phyloP scores from a whole-genome alignment of 2,329 filamentous ascomycete species.

The Colletotrichum siamense region DNA sequence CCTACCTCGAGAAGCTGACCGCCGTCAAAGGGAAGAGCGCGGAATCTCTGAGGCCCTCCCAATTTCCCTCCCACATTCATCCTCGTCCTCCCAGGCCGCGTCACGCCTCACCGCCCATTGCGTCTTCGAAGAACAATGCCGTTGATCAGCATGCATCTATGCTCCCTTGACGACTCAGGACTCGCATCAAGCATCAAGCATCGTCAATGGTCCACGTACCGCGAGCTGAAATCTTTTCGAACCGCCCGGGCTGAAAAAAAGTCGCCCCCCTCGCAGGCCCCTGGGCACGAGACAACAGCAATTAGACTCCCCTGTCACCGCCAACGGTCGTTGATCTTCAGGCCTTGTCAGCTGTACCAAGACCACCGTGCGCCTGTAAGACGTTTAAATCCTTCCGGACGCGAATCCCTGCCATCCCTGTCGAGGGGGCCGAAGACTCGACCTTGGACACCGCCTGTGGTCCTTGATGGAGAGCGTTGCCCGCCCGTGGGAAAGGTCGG shows the following conservation, averaged over 20 bases:
- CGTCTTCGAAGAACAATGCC: background rate
- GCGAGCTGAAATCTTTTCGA: background rate
- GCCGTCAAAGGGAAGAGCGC: background rate
- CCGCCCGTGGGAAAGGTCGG: background rate
- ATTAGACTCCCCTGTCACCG: background rate
- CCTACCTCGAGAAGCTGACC: background rate
- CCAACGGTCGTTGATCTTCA: background rate
- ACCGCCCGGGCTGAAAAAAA: background rate
- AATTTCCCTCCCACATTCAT: background rate
- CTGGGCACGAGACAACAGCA: background rate
- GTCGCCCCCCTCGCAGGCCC: background rate
- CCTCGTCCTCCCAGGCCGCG: background rate
- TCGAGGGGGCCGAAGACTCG: background rate
- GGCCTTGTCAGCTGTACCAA: background rate
- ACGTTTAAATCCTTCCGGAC: conserved; percentile 7
- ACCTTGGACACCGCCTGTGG: background rate
- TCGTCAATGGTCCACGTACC: background rate
- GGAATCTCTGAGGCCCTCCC: background rate
- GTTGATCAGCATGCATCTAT: background rate
- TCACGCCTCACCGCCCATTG: background rate
- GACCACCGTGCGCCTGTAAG: background rate
- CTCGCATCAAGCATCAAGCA: background rate
- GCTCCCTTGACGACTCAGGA: background rate
- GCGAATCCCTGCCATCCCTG: background rate
- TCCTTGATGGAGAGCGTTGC: background rate